Percentiles rank a stretch among this genome's conserved stretches.
Evolutionary conservation across 2,329 filamentous ascomycete species (phyloP).

Genomic region (Boeremia exigua): DNA sequence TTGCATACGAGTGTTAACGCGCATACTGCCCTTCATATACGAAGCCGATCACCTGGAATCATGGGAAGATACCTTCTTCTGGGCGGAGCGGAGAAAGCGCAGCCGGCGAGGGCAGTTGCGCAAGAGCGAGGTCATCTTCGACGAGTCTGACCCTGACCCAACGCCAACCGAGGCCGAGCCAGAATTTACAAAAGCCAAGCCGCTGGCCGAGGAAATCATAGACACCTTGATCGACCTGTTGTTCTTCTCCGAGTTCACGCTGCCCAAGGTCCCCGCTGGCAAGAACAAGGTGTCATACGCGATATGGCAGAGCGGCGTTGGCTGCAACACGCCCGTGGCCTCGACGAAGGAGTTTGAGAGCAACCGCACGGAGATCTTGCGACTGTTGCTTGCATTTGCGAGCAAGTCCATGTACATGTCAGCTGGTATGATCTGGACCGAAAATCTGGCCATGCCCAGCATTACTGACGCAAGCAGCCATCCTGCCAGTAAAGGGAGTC

Average conservation of each 20-base stretch:
- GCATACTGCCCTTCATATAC: constrained; percentile 88
- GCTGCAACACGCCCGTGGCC: constrained; percentile 86
- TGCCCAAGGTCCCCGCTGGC: constrained; percentile 73
- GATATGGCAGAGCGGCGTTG: constrained; percentile 98
- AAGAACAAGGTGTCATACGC: constrained; percentile 86
- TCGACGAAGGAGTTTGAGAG: constrained; percentile 92
- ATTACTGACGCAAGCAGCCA: constrained; percentile 47
- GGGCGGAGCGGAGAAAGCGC: constrained; percentile 74
- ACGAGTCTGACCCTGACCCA: constrained; percentile 68
- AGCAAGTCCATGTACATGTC: constrained; percentile 95
- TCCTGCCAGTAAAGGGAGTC: constrained; percentile 82
- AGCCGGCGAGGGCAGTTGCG: constrained; percentile 53
- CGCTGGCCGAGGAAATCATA: constrained; percentile 89
- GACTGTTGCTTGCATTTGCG: constrained; percentile 82
- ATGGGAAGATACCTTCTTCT: constrained; percentile 96
- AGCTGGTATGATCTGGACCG: constrained; percentile 59
- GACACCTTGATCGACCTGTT: constrained; percentile 87
- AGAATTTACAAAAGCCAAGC: constrained; percentile 82
- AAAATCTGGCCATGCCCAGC: neutral
- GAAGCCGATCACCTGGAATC: constrained; percentile 80
- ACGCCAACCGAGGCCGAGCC: constrained; percentile 55
- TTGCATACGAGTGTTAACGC: constrained; percentile 88
- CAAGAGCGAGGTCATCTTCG: constrained; percentile 78
- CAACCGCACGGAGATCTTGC: constrained; percentile 88
- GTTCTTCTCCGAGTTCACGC: constrained; percentile 89